Evolutionary conservation across 306 rosid genomes (phyloP).

Genomic region (Gillenia trifoliata): DNA sequence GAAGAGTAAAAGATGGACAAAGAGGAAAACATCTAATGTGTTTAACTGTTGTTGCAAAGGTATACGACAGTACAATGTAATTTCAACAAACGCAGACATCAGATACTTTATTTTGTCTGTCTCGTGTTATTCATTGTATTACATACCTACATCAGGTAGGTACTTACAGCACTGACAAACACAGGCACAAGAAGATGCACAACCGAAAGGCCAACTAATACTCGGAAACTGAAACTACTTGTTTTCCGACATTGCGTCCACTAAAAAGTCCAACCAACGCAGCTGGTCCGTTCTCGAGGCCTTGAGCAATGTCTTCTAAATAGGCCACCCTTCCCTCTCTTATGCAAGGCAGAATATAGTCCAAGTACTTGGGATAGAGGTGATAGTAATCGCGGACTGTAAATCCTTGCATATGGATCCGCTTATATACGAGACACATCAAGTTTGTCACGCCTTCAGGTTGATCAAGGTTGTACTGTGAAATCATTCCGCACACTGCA

Average conservation of each 20-base stretch:
- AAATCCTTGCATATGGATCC: conserved; percentile 11
- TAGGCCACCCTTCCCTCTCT: conserved; percentile 12
- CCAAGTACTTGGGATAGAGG: conserved; percentile 14
- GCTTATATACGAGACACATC: conserved; percentile 1
- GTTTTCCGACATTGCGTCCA: conserved; percentile 22
- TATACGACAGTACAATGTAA: too few relatives aligned
- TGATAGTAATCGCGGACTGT: not conserved
- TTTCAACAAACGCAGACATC: too few relatives aligned
- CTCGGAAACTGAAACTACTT: conserved; percentile 16
- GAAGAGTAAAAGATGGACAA: too few relatives aligned
- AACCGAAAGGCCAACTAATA: not conserved
- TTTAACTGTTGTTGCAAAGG: too few relatives aligned
- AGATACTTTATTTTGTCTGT: too few relatives aligned
- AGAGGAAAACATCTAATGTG: too few relatives aligned
- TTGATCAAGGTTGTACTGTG: conserved; percentile 7
- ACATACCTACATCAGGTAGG: not conserved
- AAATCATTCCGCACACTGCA: conserved; percentile 13
- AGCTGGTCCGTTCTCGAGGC: conserved; percentile 12
- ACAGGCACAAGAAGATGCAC: not conserved
- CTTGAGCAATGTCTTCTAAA: conserved; percentile 9
- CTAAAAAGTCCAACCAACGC: not conserved
- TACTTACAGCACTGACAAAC: not conserved
- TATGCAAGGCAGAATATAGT: conserved; percentile 1
- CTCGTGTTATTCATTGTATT: too few relatives aligned
- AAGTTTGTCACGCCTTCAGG: conserved; percentile 11